Conservation (phyloP, 2,329 filamentous ascomycete species). For the Ophiosphaerella korrae region DNA sequence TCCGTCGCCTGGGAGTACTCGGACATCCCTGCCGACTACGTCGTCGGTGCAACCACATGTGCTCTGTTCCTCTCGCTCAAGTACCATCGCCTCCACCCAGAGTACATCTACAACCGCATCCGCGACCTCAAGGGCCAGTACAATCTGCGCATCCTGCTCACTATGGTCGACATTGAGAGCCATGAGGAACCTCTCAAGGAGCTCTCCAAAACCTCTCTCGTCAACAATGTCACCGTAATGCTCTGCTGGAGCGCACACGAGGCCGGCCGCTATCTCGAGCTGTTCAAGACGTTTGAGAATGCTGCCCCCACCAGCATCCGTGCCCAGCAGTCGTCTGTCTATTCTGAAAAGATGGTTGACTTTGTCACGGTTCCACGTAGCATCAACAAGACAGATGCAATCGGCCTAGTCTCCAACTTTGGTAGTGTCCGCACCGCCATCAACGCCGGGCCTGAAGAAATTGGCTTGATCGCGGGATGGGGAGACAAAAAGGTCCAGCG, state of each 20-base stretch:
- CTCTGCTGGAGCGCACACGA: slow-evolving; percentile 95
- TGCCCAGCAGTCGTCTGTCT: slow-evolving; percentile 81
- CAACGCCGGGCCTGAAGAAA: slow-evolving; percentile 85
- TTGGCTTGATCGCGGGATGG: slow-evolving; percentile 87
- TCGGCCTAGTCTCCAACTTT: slow-evolving; percentile 88
- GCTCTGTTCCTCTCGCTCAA: slow-evolving; percentile 93
- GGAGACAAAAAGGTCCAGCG: slow-evolving; percentile 91
- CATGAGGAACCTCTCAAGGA: slow-evolving; percentile 90
- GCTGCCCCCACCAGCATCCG: slow-evolving; percentile 81
- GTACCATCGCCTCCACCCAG: slow-evolving; percentile 94
- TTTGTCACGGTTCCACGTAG: slow-evolving; percentile 89
- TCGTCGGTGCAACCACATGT: slow-evolving; percentile 84
- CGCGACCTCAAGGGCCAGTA: slow-evolving; percentile 83
- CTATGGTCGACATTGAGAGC: slow-evolving; percentile 93
- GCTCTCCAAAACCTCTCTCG: slow-evolving; percentile 85
- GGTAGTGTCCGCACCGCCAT: slow-evolving; percentile 85
- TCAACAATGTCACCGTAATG: slow-evolving; percentile 91
- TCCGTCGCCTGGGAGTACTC: slow-evolving; percentile 94
- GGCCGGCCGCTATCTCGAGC: slow-evolving; percentile 88
- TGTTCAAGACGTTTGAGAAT: slow-evolving; percentile 94
- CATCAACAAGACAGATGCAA: slow-evolving; percentile 93
- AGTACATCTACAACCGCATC: slow-evolving; percentile 96
- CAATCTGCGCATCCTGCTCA: slow-evolving; percentile 81
- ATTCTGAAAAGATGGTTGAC: slow-evolving; percentile 85
- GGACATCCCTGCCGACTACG: slow-evolving; percentile 94